phyloP scores from a whole-genome alignment of 306 rosid genomes.

The Chamaecrista fasciculata region DNA sequence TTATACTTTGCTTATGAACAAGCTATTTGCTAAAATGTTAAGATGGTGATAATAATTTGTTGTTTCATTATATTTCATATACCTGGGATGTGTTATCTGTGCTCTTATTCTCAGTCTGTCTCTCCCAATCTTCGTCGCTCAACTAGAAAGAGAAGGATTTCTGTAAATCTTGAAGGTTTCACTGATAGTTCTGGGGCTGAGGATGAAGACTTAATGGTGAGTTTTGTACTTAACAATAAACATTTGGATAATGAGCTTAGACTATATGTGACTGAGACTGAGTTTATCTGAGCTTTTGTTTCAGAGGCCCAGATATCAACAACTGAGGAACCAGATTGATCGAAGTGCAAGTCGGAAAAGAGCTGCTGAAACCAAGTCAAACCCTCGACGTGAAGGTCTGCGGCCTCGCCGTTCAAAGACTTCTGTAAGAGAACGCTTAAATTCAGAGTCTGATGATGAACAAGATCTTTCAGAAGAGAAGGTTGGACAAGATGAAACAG shows the following conservation, averaged over 20 bases:
- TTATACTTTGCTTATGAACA: background rate
- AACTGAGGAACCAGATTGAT: conserved; percentile 45
- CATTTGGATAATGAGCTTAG: conserved; percentile 16
- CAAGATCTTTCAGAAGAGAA: conserved; percentile 72
- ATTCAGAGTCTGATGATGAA: conserved; percentile 66
- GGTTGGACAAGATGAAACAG: conserved; percentile 73
- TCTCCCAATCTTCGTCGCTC: conserved; percentile 73
- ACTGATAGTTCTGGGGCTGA: conserved; percentile 68
- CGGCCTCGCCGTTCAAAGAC: conserved; percentile 83
- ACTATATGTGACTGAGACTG: conserved; percentile 31
- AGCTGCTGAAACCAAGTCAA: conserved; percentile 36
- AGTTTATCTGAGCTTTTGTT: conserved; percentile 33
- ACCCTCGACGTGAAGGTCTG: conserved; percentile 93
- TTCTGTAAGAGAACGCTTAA: conserved; percentile 42
- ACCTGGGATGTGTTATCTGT: conserved; percentile 26
- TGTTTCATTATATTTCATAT: conserved; percentile 16
- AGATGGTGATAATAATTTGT: conserved; percentile 9
- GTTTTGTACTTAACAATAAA: background rate
- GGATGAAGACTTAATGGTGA: conserved; percentile 77
- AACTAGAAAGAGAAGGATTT: conserved; percentile 59
- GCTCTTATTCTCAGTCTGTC: conserved; percentile 42
- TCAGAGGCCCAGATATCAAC: conserved; percentile 57
- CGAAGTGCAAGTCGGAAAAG: conserved; percentile 50
- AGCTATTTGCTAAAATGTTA: conserved; percentile 8
- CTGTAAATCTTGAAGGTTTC: conserved; percentile 46